Conservation (phyloP, 208 protist genomes). For the Leishmania mexicana region DNA sequence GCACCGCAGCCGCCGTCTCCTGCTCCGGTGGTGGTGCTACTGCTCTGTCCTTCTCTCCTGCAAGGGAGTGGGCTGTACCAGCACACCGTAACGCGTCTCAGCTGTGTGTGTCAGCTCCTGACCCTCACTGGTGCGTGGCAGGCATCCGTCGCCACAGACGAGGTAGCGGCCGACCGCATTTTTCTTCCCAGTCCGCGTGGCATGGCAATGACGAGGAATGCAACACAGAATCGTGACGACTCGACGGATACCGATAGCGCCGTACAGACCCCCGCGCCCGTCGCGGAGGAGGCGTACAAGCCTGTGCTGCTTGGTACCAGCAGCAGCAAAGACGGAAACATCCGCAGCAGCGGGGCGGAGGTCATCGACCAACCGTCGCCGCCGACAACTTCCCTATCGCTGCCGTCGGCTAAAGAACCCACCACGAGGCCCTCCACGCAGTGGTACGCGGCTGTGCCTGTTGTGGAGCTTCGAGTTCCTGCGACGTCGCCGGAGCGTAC, state of each 20-base stretch:
- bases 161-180: background rate
- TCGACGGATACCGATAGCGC: background rate
- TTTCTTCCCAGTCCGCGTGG: background rate
- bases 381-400: background rate
- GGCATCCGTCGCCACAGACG: background rate
- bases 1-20: background rate
- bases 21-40: conserved; percentile 17
- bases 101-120: conserved; percentile 24
- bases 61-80: conserved; percentile 19
- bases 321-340: background rate
- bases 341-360: background rate
- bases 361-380: background rate
- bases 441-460: conserved; percentile 25
- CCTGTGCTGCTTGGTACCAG: no score
- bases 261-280: background rate
- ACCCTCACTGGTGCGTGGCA: conserved; percentile 20
- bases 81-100: conserved; percentile 17
- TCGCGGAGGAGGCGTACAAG: background rate
- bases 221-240: background rate
- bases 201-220: background rate
- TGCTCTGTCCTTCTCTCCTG: conserved; percentile 29
- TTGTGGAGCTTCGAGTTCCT: conserved; percentile 17
- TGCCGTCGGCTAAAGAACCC: background rate
- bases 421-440: background rate
- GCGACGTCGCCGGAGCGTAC: background rate